These are phyloP conservation scores for Phlyctochytrium bullatum DNA, from an alignment of 192 early-diverging fungal genomes.

Conservation along the genomic window DNA sequence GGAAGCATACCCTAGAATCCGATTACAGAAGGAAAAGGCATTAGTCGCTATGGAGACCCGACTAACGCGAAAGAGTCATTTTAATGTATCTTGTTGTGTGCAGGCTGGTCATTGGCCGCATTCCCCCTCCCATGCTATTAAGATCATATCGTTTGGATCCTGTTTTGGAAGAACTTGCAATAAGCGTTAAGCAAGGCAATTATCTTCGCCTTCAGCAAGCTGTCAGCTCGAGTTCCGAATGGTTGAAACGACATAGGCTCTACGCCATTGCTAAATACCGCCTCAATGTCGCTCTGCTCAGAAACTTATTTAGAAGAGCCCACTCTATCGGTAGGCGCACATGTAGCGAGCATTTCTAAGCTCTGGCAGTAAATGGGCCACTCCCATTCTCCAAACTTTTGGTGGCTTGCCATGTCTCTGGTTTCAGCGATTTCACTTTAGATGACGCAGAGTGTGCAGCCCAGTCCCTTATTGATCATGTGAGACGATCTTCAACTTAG, in stretches of 20 bases:
- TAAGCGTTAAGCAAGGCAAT: background rate
- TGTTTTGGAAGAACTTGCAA: background rate
- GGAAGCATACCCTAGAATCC: background rate
- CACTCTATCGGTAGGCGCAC: background rate
- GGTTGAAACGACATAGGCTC: background rate
- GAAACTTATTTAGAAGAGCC: background rate
- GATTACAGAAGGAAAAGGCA: background rate
- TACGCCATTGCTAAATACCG: background rate
- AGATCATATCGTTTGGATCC: background rate
- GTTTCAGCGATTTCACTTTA: background rate
- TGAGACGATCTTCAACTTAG: background rate
- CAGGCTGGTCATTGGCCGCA: background rate
- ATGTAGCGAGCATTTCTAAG: background rate
- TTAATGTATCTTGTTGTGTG: background rate
- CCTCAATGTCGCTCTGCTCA: background rate
- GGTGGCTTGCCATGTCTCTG: background rate
- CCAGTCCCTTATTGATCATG: conserved; percentile 1
- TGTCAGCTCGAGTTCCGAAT: background rate
- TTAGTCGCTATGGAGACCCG: background rate
- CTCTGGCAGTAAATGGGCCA: background rate
- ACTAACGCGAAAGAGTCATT: background rate
- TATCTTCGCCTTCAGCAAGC: background rate
- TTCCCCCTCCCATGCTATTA: background rate
- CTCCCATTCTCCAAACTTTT: background rate
- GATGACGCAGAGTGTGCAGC: conserved; percentile 4